These are phyloP conservation scores for Prototheca stagnorum DNA, from an alignment of 163 green algal genomes.

Conservation along the genomic window DNA sequence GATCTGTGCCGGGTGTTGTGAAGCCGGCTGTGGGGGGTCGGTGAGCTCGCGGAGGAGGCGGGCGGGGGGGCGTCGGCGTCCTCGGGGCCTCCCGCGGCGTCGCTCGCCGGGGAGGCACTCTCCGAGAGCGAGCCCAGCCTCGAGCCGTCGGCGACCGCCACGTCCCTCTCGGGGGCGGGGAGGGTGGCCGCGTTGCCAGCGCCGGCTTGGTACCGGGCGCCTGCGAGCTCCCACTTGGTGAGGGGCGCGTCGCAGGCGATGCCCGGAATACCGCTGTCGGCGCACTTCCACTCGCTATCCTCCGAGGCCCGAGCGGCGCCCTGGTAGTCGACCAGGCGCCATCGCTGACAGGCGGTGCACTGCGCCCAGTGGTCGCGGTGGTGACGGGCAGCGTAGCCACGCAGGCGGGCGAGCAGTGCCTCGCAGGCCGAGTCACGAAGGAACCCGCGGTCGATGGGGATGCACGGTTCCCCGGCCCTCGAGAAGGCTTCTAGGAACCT, in stretches of 20 bases:
- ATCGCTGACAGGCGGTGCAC: slow-evolving; percentile 37
- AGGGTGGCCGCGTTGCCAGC: too few species aligned
- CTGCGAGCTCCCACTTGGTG: slow-evolving; percentile 28
- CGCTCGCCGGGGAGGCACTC: too few species aligned
- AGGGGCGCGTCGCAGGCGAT: slow-evolving; percentile 36
- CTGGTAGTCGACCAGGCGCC: slow-evolving; percentile 44
- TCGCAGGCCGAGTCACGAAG: slow-evolving; percentile 22
- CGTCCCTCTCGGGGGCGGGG: too few species aligned
- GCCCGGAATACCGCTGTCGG: slow-evolving; percentile 30
- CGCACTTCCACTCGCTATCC: slow-evolving; percentile 39
- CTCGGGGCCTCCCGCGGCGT: too few species aligned
- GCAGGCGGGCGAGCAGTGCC: slow-evolving; percentile 38
- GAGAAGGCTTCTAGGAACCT: slow-evolving; percentile 46
- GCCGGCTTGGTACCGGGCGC: slow-evolving; percentile 23
- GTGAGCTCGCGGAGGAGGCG: too few species aligned
- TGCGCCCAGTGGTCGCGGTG: slow-evolving; percentile 57
- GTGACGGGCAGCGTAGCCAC: slow-evolving; percentile 28
- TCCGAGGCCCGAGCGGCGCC: slow-evolving; percentile 9
- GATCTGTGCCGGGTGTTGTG: too few species aligned
- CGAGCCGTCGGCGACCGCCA: too few species aligned
- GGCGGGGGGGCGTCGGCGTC: too few species aligned
- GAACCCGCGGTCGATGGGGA: slow-evolving; percentile 47
- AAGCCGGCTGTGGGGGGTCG: too few species aligned
- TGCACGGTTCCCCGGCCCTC: slow-evolving; percentile 46
- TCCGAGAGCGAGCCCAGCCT: too few species aligned